Evolutionary conservation across 1,284 basidiomycete genomes (phyloP).

Genomic region (Cryptococcus amylolentus): DNA sequence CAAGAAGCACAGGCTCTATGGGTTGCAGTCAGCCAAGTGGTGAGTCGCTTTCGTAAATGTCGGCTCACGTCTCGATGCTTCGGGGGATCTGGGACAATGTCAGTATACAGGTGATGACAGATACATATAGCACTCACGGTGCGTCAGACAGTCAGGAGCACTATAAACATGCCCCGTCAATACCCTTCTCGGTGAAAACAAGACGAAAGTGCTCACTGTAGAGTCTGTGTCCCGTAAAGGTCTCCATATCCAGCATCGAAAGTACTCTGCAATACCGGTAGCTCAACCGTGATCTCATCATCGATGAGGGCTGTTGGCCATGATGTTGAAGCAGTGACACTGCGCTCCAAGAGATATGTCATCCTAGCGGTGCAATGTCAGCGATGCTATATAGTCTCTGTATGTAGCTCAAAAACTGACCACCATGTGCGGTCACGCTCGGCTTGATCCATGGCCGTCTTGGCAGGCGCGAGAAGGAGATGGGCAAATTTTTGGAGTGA

Average conservation of each 20-base stretch:
- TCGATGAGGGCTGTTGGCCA: constrained; percentile 29
- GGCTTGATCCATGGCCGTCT: constrained; percentile 30
- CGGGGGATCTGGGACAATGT: constrained; percentile 21
- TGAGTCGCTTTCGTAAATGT: background rate
- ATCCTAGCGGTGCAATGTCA: constrained; percentile 16
- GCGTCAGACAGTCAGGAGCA: constrained; percentile 15
- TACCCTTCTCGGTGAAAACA: background rate
- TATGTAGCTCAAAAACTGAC: constrained; percentile 12
- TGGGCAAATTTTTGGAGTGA: constrained; percentile 9
- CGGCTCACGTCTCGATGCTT: constrained; percentile 29
- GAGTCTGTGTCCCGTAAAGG: constrained; percentile 30
- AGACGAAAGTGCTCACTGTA: constrained; percentile 20
- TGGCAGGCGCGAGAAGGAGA: constrained; percentile 15
- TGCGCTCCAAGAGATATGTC: constrained; percentile 28
- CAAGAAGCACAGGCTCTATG: constrained; percentile 63
- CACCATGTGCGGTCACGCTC: constrained; percentile 41
- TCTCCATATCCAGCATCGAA: constrained; percentile 29
- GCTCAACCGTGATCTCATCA: constrained; percentile 41
- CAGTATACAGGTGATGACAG: background rate
- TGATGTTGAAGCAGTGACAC: constrained; percentile 14
- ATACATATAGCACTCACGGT: constrained; percentile 11
- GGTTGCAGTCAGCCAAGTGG: constrained; percentile 2
- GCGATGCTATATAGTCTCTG: background rate
- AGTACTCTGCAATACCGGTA: constrained; percentile 32
- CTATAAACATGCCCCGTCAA: background rate